These are phyloP conservation scores for Hansenula anomala DNA, from an alignment of 1,139 yeast species.

Conservation along the genomic window DNA sequence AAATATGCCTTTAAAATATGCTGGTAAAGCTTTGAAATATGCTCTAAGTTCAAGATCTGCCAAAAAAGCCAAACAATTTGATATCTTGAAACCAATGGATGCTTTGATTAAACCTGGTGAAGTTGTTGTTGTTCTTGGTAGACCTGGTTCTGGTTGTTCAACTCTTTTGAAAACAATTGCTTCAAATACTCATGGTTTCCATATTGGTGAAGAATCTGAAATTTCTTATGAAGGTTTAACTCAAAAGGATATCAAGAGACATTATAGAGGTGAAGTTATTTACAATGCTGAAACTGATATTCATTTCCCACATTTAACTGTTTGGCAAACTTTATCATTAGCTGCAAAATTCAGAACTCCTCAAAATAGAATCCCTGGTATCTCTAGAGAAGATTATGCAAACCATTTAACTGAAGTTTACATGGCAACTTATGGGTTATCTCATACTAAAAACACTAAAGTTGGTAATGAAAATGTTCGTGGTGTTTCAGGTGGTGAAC, in stretches of 20 bases:
- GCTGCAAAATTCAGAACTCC: slow-evolving; percentile 68
- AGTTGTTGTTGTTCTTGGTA: slow-evolving; percentile 69
- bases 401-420: slow-evolving; percentile 57
- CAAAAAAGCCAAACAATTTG: slow-evolving; percentile 32
- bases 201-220: slow-evolving; percentile 44
- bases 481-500: slow-evolving; percentile 83
- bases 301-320: slow-evolving; percentile 71
- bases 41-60: slow-evolving; percentile 23
- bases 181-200: slow-evolving; percentile 68
- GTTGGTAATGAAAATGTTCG: slow-evolving; percentile 67
- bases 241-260: slow-evolving; percentile 40
- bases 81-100: slow-evolving; percentile 61
- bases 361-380: slow-evolving; percentile 54
- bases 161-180: slow-evolving; percentile 71
- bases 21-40: slow-evolving; percentile 5
- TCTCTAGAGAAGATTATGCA: slow-evolving; percentile 54
- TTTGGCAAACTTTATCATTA: slow-evolving; percentile 62
- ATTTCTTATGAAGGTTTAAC: slow-evolving; percentile 47
- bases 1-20: slow-evolving; percentile 36
- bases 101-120: slow-evolving; percentile 68
- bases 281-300: slow-evolving; percentile 69
- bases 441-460: slow-evolving; percentile 62
- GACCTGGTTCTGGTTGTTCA: slow-evolving; percentile 86
- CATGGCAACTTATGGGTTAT: slow-evolving; percentile 70
- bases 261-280: slow-evolving; percentile 65